Percentiles rank a stretch among this genome's conserved stretches.
These are phyloP conservation scores for Physcomitrium patens DNA, from an alignment of 225 moss, liverwort and hornwort species.

Conservation along the genomic window DNA sequence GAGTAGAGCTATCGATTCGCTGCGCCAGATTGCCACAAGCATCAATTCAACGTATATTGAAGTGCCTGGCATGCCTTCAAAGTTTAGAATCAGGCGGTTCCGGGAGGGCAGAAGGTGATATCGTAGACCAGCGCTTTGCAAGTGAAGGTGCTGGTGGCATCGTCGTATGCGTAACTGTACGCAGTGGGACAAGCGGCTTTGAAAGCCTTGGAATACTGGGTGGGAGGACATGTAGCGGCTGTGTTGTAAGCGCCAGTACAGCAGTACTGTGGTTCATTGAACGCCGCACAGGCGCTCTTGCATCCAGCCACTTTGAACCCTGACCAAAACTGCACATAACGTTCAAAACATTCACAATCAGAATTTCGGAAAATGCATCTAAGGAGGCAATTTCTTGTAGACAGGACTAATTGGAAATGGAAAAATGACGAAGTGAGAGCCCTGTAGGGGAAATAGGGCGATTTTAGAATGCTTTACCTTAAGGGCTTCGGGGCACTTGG, in stretches of 20 bases:
- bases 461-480: conserved; percentile 30
- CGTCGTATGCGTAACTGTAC: conserved; percentile 91
- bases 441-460: no score
- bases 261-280: conserved; percentile 59
- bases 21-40: no score
- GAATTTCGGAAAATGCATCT: background rate
- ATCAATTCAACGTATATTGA: no score
- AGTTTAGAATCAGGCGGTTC: conserved; percentile 7
- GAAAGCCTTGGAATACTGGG: conserved; percentile 66
- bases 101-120: conserved; percentile 74
- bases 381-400: no score
- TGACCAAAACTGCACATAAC: conserved; percentile 32
- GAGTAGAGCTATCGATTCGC: no score
- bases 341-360: background rate
- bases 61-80: no score
- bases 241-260: conserved; percentile 69
- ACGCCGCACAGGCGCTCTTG: conserved; percentile 79
- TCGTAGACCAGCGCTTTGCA: conserved; percentile 62
- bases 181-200: conserved; percentile 84
- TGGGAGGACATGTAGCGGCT: conserved; percentile 62
- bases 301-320: conserved; percentile 60
- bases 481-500: conserved; percentile 45
- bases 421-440: background rate
- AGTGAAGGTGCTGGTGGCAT: conserved; percentile 79
- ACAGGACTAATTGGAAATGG: no score